Evolutionary conservation across 352 stramenopile species (phyloP).

Genomic region (Globisporangium mamillatum): DNA sequence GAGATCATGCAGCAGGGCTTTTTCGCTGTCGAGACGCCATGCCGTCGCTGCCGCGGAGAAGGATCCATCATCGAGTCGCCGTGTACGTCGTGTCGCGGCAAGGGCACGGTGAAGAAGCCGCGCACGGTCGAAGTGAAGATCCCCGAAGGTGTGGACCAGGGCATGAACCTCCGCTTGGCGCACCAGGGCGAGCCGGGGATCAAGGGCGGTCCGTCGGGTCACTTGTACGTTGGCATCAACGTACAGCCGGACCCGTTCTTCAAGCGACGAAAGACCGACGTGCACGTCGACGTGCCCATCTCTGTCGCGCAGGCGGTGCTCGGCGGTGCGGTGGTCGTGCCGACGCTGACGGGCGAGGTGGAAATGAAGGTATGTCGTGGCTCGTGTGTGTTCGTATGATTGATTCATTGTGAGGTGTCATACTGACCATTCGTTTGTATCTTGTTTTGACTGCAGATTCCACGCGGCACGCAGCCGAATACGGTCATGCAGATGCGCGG

Average conservation of each 20-base stretch:
- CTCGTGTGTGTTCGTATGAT: neutral
- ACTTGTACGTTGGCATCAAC: constrained; percentile 94
- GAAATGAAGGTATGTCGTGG: constrained; percentile 90
- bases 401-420: neutral
- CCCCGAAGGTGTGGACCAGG: constrained; percentile 93
- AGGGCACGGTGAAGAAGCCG: constrained; percentile 87
- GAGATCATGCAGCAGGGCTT: constrained; percentile 88
- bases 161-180: constrained; percentile 93
- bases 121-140: constrained; percentile 93
- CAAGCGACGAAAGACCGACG: constrained; percentile 92
- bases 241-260: constrained; percentile 95
- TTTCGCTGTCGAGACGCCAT: constrained; percentile 87
- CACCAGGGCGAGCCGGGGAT: constrained; percentile 90
- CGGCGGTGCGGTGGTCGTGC: constrained; percentile 93
- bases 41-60: constrained; percentile 76
- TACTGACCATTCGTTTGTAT: neutral
- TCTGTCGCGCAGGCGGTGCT: constrained; percentile 92
- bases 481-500: constrained; percentile 95
- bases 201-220: constrained; percentile 85
- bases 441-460: constrained; percentile 44
- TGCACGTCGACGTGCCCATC: constrained; percentile 94
- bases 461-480: constrained; percentile 93
- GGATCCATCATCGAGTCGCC: constrained; percentile 84
- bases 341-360: constrained; percentile 96
- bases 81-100: constrained; percentile 74